Conservation (phyloP, 768 basidiomycete genomes). For the Fomitopsis pulvina region DNA sequence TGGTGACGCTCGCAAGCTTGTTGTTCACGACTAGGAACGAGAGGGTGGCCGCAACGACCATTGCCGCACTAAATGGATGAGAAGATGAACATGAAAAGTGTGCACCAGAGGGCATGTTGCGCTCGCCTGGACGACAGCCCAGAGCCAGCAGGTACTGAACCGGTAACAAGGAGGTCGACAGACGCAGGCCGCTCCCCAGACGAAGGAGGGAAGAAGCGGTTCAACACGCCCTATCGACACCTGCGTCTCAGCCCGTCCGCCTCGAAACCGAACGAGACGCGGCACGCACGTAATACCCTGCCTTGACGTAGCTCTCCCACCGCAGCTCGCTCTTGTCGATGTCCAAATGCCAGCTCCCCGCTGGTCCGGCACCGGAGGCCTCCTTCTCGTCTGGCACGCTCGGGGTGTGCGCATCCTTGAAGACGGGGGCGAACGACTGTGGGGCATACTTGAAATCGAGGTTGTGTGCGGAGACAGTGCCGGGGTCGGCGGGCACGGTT, state of each 20-base stretch:
- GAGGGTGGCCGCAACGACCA: conserved; percentile 84
- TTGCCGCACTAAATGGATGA: conserved; percentile 56
- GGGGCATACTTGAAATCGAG: conserved; percentile 51
- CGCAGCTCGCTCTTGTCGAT: conserved; percentile 63
- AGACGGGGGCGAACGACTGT: conserved; percentile 51
- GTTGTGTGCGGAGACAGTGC: conserved; percentile 59
- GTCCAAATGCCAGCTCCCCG: conserved; percentile 62
- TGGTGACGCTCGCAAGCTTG: conserved; percentile 46
- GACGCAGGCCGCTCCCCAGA: conserved; percentile 37
- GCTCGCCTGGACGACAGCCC: conserved; percentile 60
- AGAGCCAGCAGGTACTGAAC: conserved; percentile 80
- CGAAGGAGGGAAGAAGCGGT: conserved; percentile 43
- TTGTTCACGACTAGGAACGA: conserved; percentile 75
- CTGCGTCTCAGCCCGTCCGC: not conserved
- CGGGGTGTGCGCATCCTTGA: conserved; percentile 17
- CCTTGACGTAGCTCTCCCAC: conserved; percentile 89
- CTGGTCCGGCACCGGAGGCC: conserved; percentile 28
- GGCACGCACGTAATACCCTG: conserved; percentile 69
- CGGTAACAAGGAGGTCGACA: conserved; percentile 72
- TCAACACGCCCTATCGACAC: conserved; percentile 52
- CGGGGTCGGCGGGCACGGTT: conserved; percentile 27
- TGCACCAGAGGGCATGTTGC: not conserved
- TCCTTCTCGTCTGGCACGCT: conserved; percentile 27
- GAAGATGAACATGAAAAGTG: not conserved
- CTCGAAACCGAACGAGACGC: conserved; percentile 2